Base-by-base conservation (phyloP, 805 yeast species). In the Ogataea zsoltii region DNA sequence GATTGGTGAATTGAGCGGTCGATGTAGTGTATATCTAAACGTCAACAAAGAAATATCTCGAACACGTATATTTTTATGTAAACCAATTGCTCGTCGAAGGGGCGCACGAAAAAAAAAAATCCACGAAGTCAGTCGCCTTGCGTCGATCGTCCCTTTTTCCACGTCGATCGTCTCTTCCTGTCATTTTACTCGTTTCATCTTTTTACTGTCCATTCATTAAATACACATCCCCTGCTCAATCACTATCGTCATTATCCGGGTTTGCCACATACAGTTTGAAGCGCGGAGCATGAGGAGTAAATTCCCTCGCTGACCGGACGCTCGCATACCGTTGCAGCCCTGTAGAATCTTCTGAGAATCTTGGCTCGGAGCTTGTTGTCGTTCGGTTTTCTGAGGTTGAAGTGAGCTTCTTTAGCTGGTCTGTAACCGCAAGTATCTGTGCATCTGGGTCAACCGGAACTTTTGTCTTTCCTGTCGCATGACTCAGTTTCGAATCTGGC, bases 191-290 rank as follows among this genome's bases (percentile, higher is more conserved):
- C 23, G 37, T 11, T 6, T 18, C 37, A 7, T 33, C 35, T 7
- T n/a, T n/a, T 33, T 4, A 18, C 15, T 18, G 26, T 19, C 5
- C 7, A 10, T 15, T 26, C 23, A 31, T 18, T 23, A n/a, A 23
- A 17, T 19, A 23, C 31, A 14, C 19, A n/a, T 19, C n/a, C 30
- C 21, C 28, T 7, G 10, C 29, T 39, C 38, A 32, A 18, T 17
- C 33, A 30, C 36, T 42, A 28, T 34, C 41, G 35, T 47, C 61
- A 32, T 21, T 21, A 21, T 74, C 87, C 0, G 87, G 87, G 48
- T 82, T 82, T 15, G 83, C 85, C 40, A 82, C 70, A 37, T 70
- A 75, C 45, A 82, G 64, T 18, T 72, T 69, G 55, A 78, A 76
- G 18, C 62, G 60, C 15, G 69, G 72, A 26, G 63, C 67, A 6